phyloP scores from a whole-genome alignment of 495 filamentous ascomycete genomes.

The Talaromyces nanjingensis region DNA sequence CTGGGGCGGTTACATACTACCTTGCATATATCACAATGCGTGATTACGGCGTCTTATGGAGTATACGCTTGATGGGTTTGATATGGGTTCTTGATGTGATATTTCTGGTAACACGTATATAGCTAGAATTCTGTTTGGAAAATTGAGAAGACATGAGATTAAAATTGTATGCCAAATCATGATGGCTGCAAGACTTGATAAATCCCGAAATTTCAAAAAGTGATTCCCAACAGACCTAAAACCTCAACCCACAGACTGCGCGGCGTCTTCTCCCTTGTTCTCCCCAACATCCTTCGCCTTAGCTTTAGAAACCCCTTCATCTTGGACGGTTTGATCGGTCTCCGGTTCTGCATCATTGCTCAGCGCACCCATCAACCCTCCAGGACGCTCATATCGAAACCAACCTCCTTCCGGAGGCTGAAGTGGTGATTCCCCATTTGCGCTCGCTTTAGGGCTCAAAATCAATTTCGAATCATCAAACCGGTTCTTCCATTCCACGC shows the following conservation, averaged over 20 bases:
- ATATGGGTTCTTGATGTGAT: background rate
- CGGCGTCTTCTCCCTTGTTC: background rate
- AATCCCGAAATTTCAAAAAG: background rate
- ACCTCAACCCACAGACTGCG: background rate
- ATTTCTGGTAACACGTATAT: background rate
- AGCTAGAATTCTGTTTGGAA: background rate
- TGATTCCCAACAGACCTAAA: background rate
- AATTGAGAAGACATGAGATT: background rate
- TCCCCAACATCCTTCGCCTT: background rate
- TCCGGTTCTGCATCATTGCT: background rate
- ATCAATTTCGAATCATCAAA: conserved; percentile 9
- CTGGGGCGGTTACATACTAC: background rate
- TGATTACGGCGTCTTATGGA: conserved; percentile 2
- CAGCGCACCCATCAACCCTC: conserved; percentile 17
- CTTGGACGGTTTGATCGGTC: background rate
- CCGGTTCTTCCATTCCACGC: conserved; percentile 49
- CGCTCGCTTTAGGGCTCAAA: conserved; percentile 15
- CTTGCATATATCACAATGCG: conserved; percentile 7
- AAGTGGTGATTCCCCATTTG: conserved; percentile 17
- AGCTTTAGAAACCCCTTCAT: background rate
- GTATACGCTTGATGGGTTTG: background rate
- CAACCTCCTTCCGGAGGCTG: conserved; percentile 25
- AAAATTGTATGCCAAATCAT: background rate
- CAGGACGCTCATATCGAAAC: conserved; percentile 20
- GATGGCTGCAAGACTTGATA: background rate